Conservation (phyloP, 176 grass and related monocot genomes). For the Musa schizocarpa region DNA sequence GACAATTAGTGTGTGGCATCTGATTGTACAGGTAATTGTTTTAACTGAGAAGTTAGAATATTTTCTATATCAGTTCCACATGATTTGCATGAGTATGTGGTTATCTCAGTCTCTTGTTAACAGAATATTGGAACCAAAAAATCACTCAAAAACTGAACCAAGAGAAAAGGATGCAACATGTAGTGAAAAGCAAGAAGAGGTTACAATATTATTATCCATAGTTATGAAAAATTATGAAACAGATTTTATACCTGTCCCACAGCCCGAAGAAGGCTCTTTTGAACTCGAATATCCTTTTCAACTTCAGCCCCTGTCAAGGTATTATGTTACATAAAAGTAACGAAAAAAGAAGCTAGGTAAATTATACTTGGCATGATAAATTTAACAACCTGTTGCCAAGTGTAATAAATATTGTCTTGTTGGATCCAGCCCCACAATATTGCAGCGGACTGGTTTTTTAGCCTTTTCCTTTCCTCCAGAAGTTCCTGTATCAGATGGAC, state of each 20-base stretch:
- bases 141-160: background rate
- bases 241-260: slow-evolving; percentile 52
- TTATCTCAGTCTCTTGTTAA: background rate
- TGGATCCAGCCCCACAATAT: slow-evolving; percentile 79
- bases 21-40: background rate
- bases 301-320: slow-evolving; percentile 59
- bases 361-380: background rate
- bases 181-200: background rate
- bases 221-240: background rate
- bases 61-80: background rate
- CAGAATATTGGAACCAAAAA: background rate
- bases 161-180: background rate
- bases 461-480: slow-evolving; percentile 95
- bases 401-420: slow-evolving; percentile 84
- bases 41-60: background rate
- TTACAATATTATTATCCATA: background rate
- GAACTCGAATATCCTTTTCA: slow-evolving; percentile 69
- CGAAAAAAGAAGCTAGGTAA: background rate
- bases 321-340: slow-evolving; percentile 13
- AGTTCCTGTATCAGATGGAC: slow-evolving; percentile 53
- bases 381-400: slow-evolving; percentile 57
- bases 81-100: background rate
- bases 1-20: no score
- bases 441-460: slow-evolving; percentile 65
- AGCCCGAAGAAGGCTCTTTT: slow-evolving; percentile 65